Evolutionary conservation across 177 flowering plant genomes (phyloP).

Genomic region (Tripterygium wilfordii): DNA sequence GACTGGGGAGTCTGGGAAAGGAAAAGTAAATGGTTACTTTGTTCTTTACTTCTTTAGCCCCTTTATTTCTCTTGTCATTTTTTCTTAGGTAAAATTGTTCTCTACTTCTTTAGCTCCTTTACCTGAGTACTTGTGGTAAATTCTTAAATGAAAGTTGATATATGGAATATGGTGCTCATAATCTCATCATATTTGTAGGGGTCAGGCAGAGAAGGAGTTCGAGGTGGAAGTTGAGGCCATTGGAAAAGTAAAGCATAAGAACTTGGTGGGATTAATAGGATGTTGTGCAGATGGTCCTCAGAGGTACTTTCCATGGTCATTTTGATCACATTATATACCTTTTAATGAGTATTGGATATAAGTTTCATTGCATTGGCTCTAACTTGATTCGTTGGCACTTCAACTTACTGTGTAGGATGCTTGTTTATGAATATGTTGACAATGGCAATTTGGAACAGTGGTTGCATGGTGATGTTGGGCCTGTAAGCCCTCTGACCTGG

Average conservation of each 20-base stretch:
- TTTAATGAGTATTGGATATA: no score
- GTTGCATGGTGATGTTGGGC: slow-evolving; percentile 90
- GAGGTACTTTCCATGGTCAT: slow-evolving; percentile 36
- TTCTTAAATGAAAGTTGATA: background rate
- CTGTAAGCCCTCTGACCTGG: slow-evolving; percentile 83
- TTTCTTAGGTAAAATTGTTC: slow-evolving; percentile 27
- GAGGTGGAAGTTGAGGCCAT: slow-evolving; percentile 95
- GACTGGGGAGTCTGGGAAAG: background rate
- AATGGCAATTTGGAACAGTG: slow-evolving; percentile 97
- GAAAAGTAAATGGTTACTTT: slow-evolving; percentile 15
- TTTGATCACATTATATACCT: background rate
- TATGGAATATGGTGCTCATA: background rate
- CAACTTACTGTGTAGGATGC: slow-evolving; percentile 42
- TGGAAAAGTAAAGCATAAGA: slow-evolving; percentile 91
- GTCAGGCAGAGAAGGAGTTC: slow-evolving; percentile 95
- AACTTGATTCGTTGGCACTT: no score
- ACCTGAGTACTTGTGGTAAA: background rate
- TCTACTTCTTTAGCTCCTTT: background rate
- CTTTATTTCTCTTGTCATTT: slow-evolving; percentile 1
- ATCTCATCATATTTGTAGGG: slow-evolving; percentile 58
- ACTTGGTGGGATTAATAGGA: slow-evolving; percentile 81
- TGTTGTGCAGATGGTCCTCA: slow-evolving; percentile 76
- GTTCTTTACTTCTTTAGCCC: slow-evolving; percentile 13
- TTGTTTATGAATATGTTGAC: slow-evolving; percentile 77
- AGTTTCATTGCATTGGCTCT: background rate